These are phyloP conservation scores for Cicer arietinum DNA, from an alignment of 306 rosid genomes.

Conservation along the genomic window DNA sequence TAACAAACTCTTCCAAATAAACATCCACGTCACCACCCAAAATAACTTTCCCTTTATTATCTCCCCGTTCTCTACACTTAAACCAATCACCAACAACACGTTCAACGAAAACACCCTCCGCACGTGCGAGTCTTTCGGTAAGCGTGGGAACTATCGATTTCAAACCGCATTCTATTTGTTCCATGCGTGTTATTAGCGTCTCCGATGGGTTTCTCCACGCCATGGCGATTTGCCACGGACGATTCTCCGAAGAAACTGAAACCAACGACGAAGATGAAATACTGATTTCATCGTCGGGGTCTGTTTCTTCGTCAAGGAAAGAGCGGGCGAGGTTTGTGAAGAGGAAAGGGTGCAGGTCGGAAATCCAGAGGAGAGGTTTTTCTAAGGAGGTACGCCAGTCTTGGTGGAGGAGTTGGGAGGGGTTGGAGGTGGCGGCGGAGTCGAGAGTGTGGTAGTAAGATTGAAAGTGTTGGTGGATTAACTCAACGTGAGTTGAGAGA, in stretches of 20 bases:
- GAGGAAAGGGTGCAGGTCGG: constrained; percentile 75
- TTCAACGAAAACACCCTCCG: constrained; percentile 55
- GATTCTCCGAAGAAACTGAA: background rate
- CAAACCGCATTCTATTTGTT: constrained; percentile 66
- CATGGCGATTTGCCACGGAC: constrained; percentile 62
- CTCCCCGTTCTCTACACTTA: constrained; percentile 41
- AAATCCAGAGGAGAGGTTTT: constrained; percentile 79
- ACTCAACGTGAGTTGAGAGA: constrained; percentile 57
- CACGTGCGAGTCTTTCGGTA: constrained; percentile 45
- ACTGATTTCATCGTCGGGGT: background rate
- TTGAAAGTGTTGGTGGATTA: constrained; percentile 73
- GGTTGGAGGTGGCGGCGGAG: constrained; percentile 55
- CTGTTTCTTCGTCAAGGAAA: constrained; percentile 49
- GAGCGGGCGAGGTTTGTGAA: constrained; percentile 73
- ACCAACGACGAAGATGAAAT: background rate
- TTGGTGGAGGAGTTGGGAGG: constrained; percentile 60
- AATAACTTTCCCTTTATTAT: constrained; percentile 34
- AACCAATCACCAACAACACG: constrained; percentile 54
- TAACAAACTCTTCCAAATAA: constrained; percentile 66
- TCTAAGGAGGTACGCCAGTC: constrained; percentile 71
- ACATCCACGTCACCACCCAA: constrained; percentile 50
- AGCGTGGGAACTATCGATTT: constrained; percentile 65
- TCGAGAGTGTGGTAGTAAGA: constrained; percentile 77
- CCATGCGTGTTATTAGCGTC: constrained; percentile 46
- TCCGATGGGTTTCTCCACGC: constrained; percentile 62